Evolutionary conservation across 2,329 filamentous ascomycete genomes (phyloP), one percentile per base, ranked within the genome.

Genomic region (Aspergillus quadrilineatus): DNA sequence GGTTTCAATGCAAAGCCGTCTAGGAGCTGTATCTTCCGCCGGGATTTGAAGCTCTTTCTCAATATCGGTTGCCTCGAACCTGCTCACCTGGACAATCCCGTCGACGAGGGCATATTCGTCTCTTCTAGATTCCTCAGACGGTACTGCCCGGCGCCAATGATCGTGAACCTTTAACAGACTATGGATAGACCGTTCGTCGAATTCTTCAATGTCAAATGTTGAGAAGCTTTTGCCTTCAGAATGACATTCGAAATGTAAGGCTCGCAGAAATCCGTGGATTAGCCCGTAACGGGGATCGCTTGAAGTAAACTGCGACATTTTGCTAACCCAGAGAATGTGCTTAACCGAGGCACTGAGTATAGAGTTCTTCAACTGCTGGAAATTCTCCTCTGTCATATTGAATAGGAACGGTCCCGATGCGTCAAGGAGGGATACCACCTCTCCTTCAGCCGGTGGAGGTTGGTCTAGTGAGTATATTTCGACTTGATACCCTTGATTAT

Each of bases 141-240:
- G 1, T 2, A 12, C 10, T 3, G 12, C 6, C 5, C 15, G 26
- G 7, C 15, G 5, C 10, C 14, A 6, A 5, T 51, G n/a, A 4
- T 43, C 15, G 9, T 43, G 17, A 2, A 51, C 49, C 8, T 26
- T 7, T 1, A 34, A 0, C 7, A 44, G 6, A 15, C 15, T 12
- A 6, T 4, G 2, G 1, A 44, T 12, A 0, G 15, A 15, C 9
- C 34, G 14, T 6, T 28, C 12, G 10, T 55, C 47, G 28, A 55
- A 49, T 17, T 49, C 29, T 6, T 66, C 55, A 9, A 70, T 67
- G 6, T 69, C 63, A 9, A 71, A 59, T 46, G 65, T 65, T 6
- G 67, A 63, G 59, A 10, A 59, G 50, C 14, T 53, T 36, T 7
- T 41, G 39, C 14, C 50, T 32, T n/a, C 47, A 15, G 4, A 42